Evolutionary conservation across 140 eudicot genomes (phyloP), one percentile per base, ranked within the genome.

Genomic region (Bidens hawaiensis): DNA sequence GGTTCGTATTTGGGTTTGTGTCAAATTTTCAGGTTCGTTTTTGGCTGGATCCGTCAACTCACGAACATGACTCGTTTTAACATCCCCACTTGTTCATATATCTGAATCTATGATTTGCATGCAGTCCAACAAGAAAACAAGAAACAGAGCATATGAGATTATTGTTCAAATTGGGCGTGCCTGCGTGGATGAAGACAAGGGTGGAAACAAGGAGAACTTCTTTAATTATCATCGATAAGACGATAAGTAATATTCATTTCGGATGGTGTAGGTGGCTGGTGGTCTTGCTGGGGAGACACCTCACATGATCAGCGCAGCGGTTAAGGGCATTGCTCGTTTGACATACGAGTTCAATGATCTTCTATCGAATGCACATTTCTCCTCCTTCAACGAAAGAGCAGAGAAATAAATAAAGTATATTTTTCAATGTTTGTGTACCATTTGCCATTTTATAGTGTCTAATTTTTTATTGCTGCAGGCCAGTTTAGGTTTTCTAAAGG

Each of bases 81-180:
- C n/a, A n/a, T n/a, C n/a, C n/a, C n/a, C n/a, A n/a, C n/a, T 36
- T 33, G 2, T 49, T 17, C 47, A 52, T 48, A 6, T 22, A 13
- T 26, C 22, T 58, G 31, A 57, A 24, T 30, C 17, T 53, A 42
- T 73, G 59, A 48, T 48, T 54, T 67, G 60, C 78, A 94, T 67
- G 60, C 78, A 94, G 99, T 87, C 82, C 47, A 94, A 94, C 71
- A 94, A 81, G 65, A 94, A 83, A 77, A 88, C 99, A 65, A 85
- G 99, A 69, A 94, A 94, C 41, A 79, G 81, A 70, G 99, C 99
- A 10, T 94, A 88, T 81, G 99, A 88, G 55, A 81, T 94, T 42
- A 81, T 94, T 36, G 97, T 94, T 55, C 88, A 85, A 69, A 94
- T 88, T 64, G 99, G 99, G 49, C 97, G 81, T 88, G 90, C 97